Evolutionary conservation across 768 basidiomycete species (phyloP).

Genomic region (Mycena indigotica): DNA sequence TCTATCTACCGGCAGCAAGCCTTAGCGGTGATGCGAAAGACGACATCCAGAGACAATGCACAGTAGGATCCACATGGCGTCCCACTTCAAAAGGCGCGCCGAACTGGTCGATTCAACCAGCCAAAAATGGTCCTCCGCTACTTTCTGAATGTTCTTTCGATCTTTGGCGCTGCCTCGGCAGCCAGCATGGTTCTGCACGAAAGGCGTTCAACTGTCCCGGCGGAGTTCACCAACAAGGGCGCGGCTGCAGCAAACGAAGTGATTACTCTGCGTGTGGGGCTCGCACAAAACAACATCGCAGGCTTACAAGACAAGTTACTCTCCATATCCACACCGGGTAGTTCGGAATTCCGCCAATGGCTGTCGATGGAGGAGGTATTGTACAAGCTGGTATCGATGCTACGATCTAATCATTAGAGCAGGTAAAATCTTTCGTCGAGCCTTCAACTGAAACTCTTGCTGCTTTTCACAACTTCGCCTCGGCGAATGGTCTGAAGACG

Average conservation of each 20-base stretch:
- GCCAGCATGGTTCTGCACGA: background rate
- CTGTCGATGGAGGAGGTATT: background rate
- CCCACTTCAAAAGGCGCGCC: too few relatives aligned
- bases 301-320: background rate
- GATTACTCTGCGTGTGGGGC: background rate
- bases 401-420: background rate
- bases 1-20: too few relatives aligned
- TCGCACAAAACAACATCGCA: background rate
- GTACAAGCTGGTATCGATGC: background rate
- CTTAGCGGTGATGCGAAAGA: too few relatives aligned
- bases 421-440: slow-evolving; percentile 33
- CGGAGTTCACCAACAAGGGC: background rate
- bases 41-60: too few relatives aligned
- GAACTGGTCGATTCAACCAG: too few relatives aligned
- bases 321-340: background rate
- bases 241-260: background rate
- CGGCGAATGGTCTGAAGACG: slow-evolving; percentile 25
- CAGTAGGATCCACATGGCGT: too few relatives aligned
- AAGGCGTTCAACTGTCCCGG: background rate
- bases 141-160: background rate
- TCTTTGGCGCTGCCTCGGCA: background rate
- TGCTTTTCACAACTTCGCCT: slow-evolving; percentile 29
- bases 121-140: background rate
- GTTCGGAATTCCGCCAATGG: background rate
- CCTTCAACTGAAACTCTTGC: slow-evolving; percentile 26